phyloP scores from a whole-genome alignment of 139 green algal species.

The Yamagishiella unicocca region DNA sequence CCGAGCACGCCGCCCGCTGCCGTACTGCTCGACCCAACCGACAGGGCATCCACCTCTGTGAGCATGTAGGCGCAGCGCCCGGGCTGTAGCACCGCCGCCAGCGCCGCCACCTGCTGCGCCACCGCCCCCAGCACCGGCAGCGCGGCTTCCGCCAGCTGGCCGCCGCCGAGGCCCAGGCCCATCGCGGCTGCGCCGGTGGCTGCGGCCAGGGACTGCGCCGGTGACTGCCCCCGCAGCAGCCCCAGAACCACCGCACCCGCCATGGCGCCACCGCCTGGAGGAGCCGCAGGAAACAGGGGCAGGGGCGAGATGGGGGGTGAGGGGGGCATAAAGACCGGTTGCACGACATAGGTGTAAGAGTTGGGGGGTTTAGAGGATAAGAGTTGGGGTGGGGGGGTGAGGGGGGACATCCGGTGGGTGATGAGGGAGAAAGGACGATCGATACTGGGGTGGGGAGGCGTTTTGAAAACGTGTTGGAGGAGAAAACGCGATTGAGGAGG shows the following conservation, averaged over 20 bases:
- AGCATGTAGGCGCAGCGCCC: constrained; percentile 18
- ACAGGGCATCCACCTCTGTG: constrained; percentile 31
- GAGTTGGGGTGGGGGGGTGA: background rate
- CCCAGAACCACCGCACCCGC: background rate
- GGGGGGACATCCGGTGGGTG: no score
- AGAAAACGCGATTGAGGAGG: no score
- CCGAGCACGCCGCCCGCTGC: no score
- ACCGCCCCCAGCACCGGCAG: background rate
- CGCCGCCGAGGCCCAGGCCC: background rate
- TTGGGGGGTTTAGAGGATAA: background rate
- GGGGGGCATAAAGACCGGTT: background rate
- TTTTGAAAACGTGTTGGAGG: background rate
- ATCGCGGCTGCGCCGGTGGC: constrained; percentile 7
- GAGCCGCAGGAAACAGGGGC: background rate
- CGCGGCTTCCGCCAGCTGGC: background rate
- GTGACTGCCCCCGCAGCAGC: background rate
- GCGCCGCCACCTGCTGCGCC: background rate
- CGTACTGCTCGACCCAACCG: constrained; percentile 5
- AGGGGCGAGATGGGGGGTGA: background rate
- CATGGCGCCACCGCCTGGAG: constrained; percentile 24
- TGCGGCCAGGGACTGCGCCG: background rate
- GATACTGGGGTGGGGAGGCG: background rate
- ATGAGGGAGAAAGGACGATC: background rate
- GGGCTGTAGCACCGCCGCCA: constrained; percentile 15
- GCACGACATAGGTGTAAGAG: background rate